Conservation (phyloP, 306 rosid genomes). For the Sindora glabra region DNA sequence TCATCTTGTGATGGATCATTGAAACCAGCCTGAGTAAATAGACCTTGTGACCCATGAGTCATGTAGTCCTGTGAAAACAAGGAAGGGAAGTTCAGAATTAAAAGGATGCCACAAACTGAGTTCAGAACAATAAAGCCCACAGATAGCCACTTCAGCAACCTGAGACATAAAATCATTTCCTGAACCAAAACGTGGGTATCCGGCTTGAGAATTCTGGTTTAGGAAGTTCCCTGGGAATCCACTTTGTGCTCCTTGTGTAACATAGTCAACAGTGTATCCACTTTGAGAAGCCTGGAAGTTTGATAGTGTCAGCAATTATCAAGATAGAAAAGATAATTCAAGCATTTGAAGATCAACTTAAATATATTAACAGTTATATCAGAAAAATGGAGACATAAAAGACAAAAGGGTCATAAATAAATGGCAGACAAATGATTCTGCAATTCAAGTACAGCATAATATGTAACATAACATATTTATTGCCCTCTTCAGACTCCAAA, state of each 20-base stretch:
- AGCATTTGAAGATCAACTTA: too few species aligned
- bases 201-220: conserved; percentile 95
- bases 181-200: conserved; percentile 85
- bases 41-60: conserved; percentile 90
- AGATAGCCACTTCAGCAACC: conserved; percentile 37
- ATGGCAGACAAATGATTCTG: too few species aligned
- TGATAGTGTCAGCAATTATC: conserved; percentile 6
- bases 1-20: conserved; percentile 92
- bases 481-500: too few species aligned
- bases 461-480: too few species aligned
- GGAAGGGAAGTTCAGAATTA: not conserved
- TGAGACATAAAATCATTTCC: conserved; percentile 99
- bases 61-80: conserved; percentile 67
- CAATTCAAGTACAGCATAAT: too few species aligned
- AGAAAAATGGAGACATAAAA: not conserved
- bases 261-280: conserved; percentile 90
- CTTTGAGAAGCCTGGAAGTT: conserved; percentile 78
- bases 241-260: conserved; percentile 88
- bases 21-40: conserved; percentile 88
- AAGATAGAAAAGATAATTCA: too few species aligned
- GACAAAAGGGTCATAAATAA: too few species aligned
- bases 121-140: not conserved
- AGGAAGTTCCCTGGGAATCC: conserved; percentile 88
- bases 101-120: not conserved
- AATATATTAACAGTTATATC: too few species aligned